Evolutionary conservation across 169 alveolate species (phyloP).

Genomic region (Amoebophrya sp.): DNA sequence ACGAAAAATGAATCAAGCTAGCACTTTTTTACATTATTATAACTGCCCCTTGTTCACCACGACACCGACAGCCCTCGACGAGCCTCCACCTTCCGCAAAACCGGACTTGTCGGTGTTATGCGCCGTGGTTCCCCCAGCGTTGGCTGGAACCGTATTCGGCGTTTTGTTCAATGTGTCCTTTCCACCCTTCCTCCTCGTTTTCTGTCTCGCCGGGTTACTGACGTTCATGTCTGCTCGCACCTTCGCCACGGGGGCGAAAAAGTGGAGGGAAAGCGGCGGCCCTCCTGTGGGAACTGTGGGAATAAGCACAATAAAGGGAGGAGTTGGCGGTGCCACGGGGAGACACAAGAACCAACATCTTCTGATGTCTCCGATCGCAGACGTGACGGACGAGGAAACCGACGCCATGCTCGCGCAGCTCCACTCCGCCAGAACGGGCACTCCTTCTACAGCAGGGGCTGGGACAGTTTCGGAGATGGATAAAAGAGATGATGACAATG

Average conservation of each 20-base stretch:
- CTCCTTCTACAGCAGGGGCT: too few species aligned
- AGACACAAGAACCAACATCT: not conserved
- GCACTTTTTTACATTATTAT: too few species aligned
- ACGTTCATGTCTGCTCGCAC: not conserved
- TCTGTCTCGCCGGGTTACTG: not conserved
- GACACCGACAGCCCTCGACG: too few species aligned
- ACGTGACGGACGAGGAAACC: not conserved
- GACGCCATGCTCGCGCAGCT: not conserved
- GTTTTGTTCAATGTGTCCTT: not conserved
- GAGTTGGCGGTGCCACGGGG: too few species aligned
- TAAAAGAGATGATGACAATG: too few species aligned
- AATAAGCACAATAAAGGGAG: not conserved
- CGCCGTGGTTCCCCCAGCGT: not conserved
- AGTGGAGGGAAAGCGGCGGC: not conserved
- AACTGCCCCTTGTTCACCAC: too few species aligned
- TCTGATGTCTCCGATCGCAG: too few species aligned
- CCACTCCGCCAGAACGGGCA: not conserved
- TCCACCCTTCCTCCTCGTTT: not conserved
- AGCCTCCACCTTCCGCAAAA: too few species aligned
- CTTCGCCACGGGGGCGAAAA: not conserved
- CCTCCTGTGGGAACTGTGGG: not conserved
- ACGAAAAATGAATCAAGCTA: too few species aligned
- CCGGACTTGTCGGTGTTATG: not conserved
- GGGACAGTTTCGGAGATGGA: too few species aligned
- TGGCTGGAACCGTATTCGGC: not conserved